Base-by-base conservation (phyloP, 129 eudicot genomes). In the Flaveria linearis region DNA sequence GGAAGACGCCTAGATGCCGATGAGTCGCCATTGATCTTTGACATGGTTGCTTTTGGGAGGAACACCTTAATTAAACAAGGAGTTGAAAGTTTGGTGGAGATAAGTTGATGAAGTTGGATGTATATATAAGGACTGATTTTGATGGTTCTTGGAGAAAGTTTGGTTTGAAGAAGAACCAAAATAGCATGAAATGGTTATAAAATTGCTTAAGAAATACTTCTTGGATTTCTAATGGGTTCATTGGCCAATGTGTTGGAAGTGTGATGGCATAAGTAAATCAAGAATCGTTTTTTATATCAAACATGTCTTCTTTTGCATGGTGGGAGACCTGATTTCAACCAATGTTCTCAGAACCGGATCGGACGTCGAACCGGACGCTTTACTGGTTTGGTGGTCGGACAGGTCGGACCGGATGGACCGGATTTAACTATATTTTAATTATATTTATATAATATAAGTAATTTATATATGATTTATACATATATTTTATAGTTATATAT, bases 81-180 rank as follows among this genome's bases (percentile, higher is more conserved):
- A 73, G 79, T 20, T 42, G 15, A 46, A 51, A 51, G 68, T 51
- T 68, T 62, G 71, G 69, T 73, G 76, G 53, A 57, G 20, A 57
- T 14, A 69, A 61, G 64, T 73, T 60, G 51, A 62, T 69, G 57
- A 46, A 22, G 36, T 25, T 71, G 64, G 69, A 53, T 66, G 80
- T 64, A 55, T 91, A 81, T 91, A 88, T 78, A 86, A 50, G 87
- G 89, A 69, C n/a, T 33, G 70, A 51, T 58, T 56, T 50, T 71
- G 76, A 76, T 26, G 61, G 69, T 41, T 87, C 74, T 89, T 89
- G 96, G 96, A 87, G 90, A 70, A 84, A 84, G 78, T 85, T 88
- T 85, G 97, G 97, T 92, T 22, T 68, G 36, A 52, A 89, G 86
- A 82, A 78, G 78, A 71, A 62, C 41, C 8, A 15, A 62, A 82